Percentiles rank a stretch among this genome's conserved stretches.
Conservation (phyloP, 768 basidiomycete genomes). For the Lentinula raphanica region DNA sequence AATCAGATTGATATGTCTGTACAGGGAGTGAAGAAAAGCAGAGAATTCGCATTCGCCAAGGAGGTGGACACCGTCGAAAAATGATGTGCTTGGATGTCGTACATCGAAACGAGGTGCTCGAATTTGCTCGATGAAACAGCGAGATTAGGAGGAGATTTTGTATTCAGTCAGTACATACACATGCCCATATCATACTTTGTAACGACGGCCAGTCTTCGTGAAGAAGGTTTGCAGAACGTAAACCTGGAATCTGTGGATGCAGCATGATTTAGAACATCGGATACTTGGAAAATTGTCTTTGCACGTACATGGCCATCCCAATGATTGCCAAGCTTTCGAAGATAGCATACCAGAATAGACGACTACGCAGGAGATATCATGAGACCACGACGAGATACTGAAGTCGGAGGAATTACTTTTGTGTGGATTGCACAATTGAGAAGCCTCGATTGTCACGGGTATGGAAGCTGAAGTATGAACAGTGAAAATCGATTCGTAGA, state of each 20-base stretch:
- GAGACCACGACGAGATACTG: neutral
- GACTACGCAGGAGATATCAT: slow-evolving; percentile 34
- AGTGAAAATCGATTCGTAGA: neutral
- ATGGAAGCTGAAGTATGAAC: slow-evolving; percentile 62
- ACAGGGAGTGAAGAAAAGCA: neutral
- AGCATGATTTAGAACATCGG: neutral
- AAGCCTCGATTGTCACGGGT: slow-evolving; percentile 94
- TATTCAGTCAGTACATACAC: neutral
- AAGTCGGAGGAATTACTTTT: slow-evolving; percentile 49
- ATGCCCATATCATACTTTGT: slow-evolving; percentile 61
- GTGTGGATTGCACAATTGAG: slow-evolving; percentile 84
- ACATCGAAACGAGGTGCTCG: too few relatives aligned
- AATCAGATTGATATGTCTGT: neutral
- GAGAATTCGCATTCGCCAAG: neutral
- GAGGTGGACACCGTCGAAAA: neutral
- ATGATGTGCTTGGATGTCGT: neutral
- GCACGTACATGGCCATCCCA: slow-evolving; percentile 81
- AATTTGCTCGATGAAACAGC: neutral
- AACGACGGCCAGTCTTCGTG: slow-evolving; percentile 84
- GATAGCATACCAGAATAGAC: slow-evolving; percentile 91
- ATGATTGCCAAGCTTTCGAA: slow-evolving; percentile 75
- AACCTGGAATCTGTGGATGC: slow-evolving; percentile 66
- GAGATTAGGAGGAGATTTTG: neutral
- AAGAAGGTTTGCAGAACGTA: slow-evolving; percentile 96
- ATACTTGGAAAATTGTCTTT: neutral